Conservation (phyloP, 2,329 filamentous ascomycete genomes). For the Drechslera avenae region DNA sequence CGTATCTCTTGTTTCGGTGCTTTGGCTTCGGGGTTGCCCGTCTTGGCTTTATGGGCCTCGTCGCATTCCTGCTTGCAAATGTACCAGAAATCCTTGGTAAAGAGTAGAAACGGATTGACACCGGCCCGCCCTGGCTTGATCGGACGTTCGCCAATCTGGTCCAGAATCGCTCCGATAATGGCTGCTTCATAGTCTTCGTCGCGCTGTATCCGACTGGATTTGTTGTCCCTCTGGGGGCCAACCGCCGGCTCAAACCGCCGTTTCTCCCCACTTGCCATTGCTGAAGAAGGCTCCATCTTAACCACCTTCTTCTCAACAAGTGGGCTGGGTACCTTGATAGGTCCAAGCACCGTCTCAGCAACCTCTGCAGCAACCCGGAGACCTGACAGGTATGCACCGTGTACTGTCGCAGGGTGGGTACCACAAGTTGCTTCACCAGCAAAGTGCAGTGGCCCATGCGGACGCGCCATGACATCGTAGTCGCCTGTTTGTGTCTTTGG, state of each 20-base stretch:
- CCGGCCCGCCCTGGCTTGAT: slow-evolving; percentile 73
- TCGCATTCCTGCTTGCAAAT: slow-evolving; percentile 69
- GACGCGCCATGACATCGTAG: slow-evolving; percentile 87
- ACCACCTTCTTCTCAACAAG: slow-evolving; percentile 68
- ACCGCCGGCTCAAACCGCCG: slow-evolving; percentile 31
- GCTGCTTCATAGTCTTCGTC: slow-evolving; percentile 61
- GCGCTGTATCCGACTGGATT: slow-evolving; percentile 31
- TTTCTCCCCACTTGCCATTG: slow-evolving; percentile 27
- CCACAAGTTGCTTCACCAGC: slow-evolving; percentile 96
- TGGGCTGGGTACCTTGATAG: slow-evolving; percentile 74
- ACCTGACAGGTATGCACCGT: slow-evolving; percentile 93
- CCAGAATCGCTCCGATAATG: slow-evolving; percentile 62
- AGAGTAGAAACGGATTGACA: slow-evolving; percentile 87
- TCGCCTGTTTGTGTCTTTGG: slow-evolving; percentile 81
- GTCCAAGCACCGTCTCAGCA: slow-evolving; percentile 77
- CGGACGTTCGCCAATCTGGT: slow-evolving; percentile 74
- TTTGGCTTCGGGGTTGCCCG: slow-evolving; percentile 71
- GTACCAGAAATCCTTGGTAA: slow-evolving; percentile 75
- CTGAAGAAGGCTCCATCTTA: slow-evolving; percentile 30
- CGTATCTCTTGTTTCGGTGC: slow-evolving; percentile 75
- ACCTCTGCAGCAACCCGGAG: slow-evolving; percentile 88
- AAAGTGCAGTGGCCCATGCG: slow-evolving; percentile 88
- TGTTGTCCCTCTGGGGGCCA: slow-evolving; percentile 17
- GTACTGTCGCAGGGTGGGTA: slow-evolving; percentile 94
- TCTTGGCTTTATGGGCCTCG: slow-evolving; percentile 67